These are phyloP conservation scores for Microbotryum silenes-acaulis DNA, from an alignment of 1,284 basidiomycete genomes.

Conservation along the genomic window DNA sequence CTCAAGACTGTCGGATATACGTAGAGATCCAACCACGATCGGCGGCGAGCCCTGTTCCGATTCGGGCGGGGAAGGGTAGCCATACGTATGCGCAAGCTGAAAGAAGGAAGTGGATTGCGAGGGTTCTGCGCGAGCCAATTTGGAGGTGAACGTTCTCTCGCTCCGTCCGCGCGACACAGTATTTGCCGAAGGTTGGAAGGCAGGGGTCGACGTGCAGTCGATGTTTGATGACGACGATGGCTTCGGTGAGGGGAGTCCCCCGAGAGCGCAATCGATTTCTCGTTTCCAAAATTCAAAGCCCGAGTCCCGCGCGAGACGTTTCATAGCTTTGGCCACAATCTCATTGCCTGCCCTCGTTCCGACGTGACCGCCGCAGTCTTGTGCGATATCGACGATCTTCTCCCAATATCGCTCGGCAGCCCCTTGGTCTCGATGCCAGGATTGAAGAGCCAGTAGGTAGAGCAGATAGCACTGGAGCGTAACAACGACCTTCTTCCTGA, in stretches of 20 bases:
- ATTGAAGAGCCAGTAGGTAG: constrained; percentile 1
- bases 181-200: not conserved
- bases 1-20: too few species aligned
- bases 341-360: constrained; percentile 1
- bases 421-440: not conserved
- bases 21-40: not conserved
- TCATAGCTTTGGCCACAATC: not conserved
- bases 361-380: not conserved
- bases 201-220: not conserved
- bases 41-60: constrained; percentile 1
- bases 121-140: not conserved
- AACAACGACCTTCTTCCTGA: not conserved
- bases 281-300: not conserved
- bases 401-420: not conserved
- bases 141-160: not conserved
- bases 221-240: not conserved
- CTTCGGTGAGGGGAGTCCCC: not conserved
- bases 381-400: not conserved
- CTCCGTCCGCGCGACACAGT: not conserved
- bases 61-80: constrained; percentile 1
- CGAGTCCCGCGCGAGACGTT: not conserved
- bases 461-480: not conserved
- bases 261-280: not conserved
- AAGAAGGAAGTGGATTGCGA: not conserved
- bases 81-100: not conserved